These are phyloP conservation scores for Beauveria brongniartii DNA, from an alignment of 2,329 filamentous ascomycete genomes.

Conservation along the genomic window DNA sequence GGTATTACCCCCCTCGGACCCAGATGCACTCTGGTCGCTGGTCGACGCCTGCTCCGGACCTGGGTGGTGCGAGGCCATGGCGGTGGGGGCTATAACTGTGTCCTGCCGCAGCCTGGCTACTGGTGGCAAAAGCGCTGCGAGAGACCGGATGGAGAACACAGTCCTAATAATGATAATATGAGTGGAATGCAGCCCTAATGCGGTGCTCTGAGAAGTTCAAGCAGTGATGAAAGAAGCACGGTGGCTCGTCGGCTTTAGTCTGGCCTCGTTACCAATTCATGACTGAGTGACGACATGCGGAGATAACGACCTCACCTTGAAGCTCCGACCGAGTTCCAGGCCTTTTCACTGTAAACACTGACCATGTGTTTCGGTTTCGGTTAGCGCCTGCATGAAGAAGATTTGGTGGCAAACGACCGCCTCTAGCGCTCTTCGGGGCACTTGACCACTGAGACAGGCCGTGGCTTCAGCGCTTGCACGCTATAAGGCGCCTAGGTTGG, in stretches of 20 bases:
- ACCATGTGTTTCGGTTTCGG: not conserved
- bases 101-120: not conserved
- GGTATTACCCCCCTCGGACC: slow-evolving; percentile 1
- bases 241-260: not conserved
- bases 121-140: not conserved
- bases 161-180: not conserved
- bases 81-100: not conserved
- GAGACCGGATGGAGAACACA: not conserved
- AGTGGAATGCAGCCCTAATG: not conserved
- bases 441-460: too few species aligned
- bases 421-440: not conserved
- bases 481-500: too few species aligned
- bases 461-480: too few species aligned
- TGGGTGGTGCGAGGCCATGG: not conserved
- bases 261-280: not conserved
- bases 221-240: not conserved
- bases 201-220: not conserved
- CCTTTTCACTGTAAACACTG: not conserved
- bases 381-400: not conserved
- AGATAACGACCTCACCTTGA: slow-evolving; percentile 5
- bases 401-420: not conserved
- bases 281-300: slow-evolving; percentile 11
- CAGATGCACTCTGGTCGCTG: not conserved
- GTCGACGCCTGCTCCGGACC: not conserved
- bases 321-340: not conserved